Evolutionary conservation across 148 eudicot species (phyloP), one percentile per base, ranked within the genome.

Genomic region (Agrostemma githago): DNA sequence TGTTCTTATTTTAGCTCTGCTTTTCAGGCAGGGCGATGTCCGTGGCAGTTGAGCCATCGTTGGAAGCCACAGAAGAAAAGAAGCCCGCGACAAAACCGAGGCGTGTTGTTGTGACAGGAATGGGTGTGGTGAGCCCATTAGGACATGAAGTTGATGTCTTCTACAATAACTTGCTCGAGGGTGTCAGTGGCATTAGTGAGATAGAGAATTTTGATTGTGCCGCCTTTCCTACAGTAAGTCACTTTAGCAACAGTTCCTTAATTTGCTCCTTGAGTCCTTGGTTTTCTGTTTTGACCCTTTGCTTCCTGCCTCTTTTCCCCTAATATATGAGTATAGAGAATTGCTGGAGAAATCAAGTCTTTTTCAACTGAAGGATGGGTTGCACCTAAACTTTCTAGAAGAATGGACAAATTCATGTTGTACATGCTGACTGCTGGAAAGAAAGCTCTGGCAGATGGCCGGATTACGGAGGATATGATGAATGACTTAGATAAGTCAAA

Each of bases 391-490:
- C 91, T 91, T 69, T 88, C 95, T n/a, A 91, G 85, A 77, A 85
- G 97, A 81, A 87, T 89, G 93, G 98, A 94, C 80, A 94, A 83
- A 80, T 94, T 91, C 84, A 94, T 94, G 98, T 90, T 94, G 54
- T 94, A 91, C 81, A 87, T 94, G 92, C 82, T 94, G 66, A 91
- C 97, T 78, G 91, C 98, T 59, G 98, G 98, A 61, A 94, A 94
- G 86, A 94, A 94, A 87, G 98, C 98, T 62, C 79, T 94, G 82
- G 95, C 82, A n/a, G 91, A 94, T 86, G 91, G 81, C 58, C 97
- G 97, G 51, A 77, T 94, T 74, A 89, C 97, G 0, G 92, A 91
- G 63, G 91, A 94, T 66, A 70, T 91, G 12, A 91, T 91, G 93
- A 82, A 87, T 64, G 95, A 89, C 40, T 66, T 94, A 72, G 82